Evolutionary conservation across 2,329 filamentous ascomycete genomes (phyloP).

Genomic region (Aspergillus eucalypticola): DNA sequence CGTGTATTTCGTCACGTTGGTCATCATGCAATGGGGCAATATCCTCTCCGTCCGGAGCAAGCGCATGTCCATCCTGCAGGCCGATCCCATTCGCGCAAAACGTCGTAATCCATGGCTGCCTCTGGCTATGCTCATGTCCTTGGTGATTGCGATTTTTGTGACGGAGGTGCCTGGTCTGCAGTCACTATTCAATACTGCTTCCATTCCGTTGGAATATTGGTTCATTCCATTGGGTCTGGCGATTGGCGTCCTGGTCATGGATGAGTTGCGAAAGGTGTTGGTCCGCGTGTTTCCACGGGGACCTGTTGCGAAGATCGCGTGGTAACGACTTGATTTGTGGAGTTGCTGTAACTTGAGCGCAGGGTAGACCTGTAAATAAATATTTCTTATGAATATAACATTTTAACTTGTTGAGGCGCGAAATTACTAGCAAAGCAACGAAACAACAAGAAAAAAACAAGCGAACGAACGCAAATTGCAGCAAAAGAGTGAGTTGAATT

Average conservation of each 20-base stretch:
- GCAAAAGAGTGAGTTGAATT: too few species aligned
- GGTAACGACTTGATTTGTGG: conserved; percentile 35
- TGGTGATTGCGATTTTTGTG: conserved; percentile 56
- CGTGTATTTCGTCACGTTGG: conserved; percentile 58
- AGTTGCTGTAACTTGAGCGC: too few species aligned
- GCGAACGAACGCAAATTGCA: too few species aligned
- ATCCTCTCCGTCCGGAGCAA: conserved; percentile 55
- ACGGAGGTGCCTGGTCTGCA: conserved; percentile 55
- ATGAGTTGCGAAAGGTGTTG: conserved; percentile 55
- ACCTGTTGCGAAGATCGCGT: conserved; percentile 50
- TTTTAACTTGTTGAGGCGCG: too few species aligned
- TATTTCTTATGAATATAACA: too few species aligned
- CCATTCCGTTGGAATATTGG: conserved; percentile 56
- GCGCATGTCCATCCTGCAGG: conserved; percentile 54
- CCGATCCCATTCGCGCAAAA: conserved; percentile 50
- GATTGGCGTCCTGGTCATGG: conserved; percentile 53
- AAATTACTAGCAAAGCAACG: too few species aligned
- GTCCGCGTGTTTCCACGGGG: conserved; percentile 51
- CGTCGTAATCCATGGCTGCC: conserved; percentile 55
- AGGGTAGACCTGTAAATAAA: too few species aligned
- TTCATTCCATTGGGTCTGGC: conserved; percentile 54
- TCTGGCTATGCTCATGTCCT: conserved; percentile 48
- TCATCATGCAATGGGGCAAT: conserved; percentile 58
- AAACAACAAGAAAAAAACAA: too few species aligned
- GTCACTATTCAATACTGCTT: conserved; percentile 50